phyloP scores from a whole-genome alignment of 768 basidiomycete species.

The Naematelia encephala region DNA sequence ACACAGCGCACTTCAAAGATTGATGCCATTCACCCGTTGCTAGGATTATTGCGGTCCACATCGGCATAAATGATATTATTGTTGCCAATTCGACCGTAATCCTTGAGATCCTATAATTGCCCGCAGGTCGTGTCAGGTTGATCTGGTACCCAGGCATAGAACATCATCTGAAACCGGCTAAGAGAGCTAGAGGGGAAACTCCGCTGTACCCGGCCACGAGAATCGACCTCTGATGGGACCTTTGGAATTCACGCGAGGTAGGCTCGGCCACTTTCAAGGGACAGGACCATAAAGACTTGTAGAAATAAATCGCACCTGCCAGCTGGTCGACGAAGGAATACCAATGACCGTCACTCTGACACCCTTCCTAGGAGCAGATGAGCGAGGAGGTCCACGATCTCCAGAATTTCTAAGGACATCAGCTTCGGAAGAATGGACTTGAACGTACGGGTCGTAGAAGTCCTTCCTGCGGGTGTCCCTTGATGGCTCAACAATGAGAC shows the following conservation, averaged over 20 bases:
- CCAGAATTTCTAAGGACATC: not conserved
- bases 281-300: no score
- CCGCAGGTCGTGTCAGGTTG: slow-evolving; percentile 5
- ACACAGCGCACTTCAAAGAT: not conserved
- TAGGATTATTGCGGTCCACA: slow-evolving; percentile 79
- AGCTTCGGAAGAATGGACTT: slow-evolving; percentile 30
- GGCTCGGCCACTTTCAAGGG: not conserved
- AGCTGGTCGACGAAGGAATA: slow-evolving; percentile 90
- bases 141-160: not conserved
- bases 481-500: slow-evolving; percentile 93
- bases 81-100: slow-evolving; percentile 91
- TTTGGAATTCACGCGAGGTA: not conserved
- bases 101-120: slow-evolving; percentile 79
- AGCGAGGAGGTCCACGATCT: slow-evolving; percentile 22
- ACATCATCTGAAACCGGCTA: not conserved
- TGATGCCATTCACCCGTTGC: slow-evolving; percentile 69
- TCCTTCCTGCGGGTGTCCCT: slow-evolving; percentile 82
- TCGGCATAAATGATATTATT: slow-evolving; percentile 85
- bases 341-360: slow-evolving; percentile 77
- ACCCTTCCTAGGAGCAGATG: slow-evolving; percentile 35
- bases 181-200: not conserved
- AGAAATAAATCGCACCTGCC: slow-evolving; percentile 83
- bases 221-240: not conserved
- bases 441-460: slow-evolving; percentile 59
- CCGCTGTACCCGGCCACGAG: not conserved